Conservation (phyloP, 1,284 basidiomycete genomes). For the Pseudozyma hubeiensis region DNA sequence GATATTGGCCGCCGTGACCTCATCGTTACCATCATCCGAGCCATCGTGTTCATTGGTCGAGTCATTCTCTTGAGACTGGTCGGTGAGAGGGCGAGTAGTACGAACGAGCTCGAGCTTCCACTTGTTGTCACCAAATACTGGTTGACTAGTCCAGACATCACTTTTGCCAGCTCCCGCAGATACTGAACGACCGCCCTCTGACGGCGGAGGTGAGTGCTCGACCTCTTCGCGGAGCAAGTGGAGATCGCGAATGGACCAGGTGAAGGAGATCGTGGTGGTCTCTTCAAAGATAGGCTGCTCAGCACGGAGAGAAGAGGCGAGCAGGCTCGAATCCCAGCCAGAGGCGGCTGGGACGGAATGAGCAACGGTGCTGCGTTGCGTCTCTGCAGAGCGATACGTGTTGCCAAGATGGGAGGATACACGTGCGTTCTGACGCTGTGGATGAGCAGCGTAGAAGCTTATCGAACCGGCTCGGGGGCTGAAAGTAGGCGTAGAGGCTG, state of each 20-base stretch:
- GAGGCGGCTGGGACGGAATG: neutral
- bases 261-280: constrained; percentile 57
- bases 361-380: neutral
- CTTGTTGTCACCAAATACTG: constrained; percentile 64
- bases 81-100: constrained; percentile 22
- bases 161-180: constrained; percentile 60
- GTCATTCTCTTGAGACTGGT: neutral
- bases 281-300: constrained; percentile 53
- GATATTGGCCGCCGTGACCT: neutral
- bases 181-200: constrained; percentile 57
- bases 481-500: constrained; percentile 1
- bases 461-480: constrained; percentile 5
- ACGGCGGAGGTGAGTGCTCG: constrained; percentile 42
- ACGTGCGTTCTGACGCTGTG: constrained; percentile 2
- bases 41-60: neutral
- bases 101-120: constrained; percentile 66
- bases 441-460: constrained; percentile 13
- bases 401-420: neutral
- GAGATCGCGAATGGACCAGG: constrained; percentile 60
- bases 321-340: constrained; percentile 13
- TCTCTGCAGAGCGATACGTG: constrained; percentile 3
- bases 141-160: constrained; percentile 63
- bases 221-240: constrained; percentile 60
- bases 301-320: constrained; percentile 8
- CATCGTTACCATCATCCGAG: neutral